A percentile compares a stretch with the other conserved stretches of the same genome.
phyloP scores from a whole-genome alignment of 768 basidiomycete species.

The Agrocybe praecox region DNA sequence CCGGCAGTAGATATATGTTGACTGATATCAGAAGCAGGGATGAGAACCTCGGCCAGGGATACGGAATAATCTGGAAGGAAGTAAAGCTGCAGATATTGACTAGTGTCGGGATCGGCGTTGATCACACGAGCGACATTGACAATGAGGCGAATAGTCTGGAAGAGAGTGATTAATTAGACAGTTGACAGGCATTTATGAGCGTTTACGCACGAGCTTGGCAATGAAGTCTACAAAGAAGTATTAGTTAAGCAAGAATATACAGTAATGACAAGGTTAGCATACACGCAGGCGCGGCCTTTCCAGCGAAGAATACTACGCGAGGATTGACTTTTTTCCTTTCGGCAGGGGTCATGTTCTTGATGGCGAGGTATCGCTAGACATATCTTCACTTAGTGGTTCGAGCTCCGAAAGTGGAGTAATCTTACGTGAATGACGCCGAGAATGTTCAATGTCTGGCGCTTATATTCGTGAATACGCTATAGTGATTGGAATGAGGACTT shows the following conservation, averaged over 20 bases:
- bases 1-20: slow-evolving; percentile 98
- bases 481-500: background rate
- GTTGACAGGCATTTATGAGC: background rate
- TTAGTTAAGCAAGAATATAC: slow-evolving; percentile 8
- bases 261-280: slow-evolving; percentile 29
- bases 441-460: slow-evolving; percentile 95
- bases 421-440: slow-evolving; percentile 85
- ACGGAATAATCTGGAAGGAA: slow-evolving; percentile 98
- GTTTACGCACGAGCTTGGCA: slow-evolving; percentile 71
- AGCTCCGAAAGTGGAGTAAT: too few relatives aligned
- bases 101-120: slow-evolving; percentile 86
- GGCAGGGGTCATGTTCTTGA: slow-evolving; percentile 78
- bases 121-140: slow-evolving; percentile 84
- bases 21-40: slow-evolving; percentile 92
- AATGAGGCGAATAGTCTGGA: slow-evolving; percentile 87
- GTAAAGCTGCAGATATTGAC: slow-evolving; percentile 83
- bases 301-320: slow-evolving; percentile 96
- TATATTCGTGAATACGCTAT: slow-evolving; percentile 91
- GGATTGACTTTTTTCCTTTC: slow-evolving; percentile 83
- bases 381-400: background rate
- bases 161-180: background rate
- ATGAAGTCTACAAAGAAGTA: slow-evolving; percentile 64
- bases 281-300: slow-evolving; percentile 96
- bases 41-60: slow-evolving; percentile 79
- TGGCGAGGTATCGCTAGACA: slow-evolving; percentile 70